Evolutionary conservation across 495 filamentous ascomycete species (phyloP).

Genomic region (Monascus purpureus): DNA sequence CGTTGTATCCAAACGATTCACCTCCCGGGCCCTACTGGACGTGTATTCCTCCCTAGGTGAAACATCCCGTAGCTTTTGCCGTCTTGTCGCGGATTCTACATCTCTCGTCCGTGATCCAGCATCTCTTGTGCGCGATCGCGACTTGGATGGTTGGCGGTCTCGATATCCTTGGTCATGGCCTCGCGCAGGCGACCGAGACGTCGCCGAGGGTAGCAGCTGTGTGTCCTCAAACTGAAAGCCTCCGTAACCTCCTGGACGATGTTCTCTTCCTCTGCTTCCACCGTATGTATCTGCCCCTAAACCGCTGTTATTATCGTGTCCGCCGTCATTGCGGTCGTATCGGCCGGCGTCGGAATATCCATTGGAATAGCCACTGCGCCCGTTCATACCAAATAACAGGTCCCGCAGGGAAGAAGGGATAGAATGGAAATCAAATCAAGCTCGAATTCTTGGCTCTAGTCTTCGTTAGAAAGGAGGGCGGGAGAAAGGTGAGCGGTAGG

Average conservation of each 20-base stretch:
- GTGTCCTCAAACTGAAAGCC: slow-evolving; percentile 27
- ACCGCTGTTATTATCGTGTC: slow-evolving; percentile 17
- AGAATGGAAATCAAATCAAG: neutral
- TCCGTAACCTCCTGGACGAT: slow-evolving; percentile 31
- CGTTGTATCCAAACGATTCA: slow-evolving; percentile 6
- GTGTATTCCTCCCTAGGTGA: slow-evolving; percentile 4
- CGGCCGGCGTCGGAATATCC: slow-evolving; percentile 28
- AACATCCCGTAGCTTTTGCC: neutral
- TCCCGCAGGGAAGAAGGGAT: neutral
- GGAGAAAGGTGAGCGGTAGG: too few species aligned
- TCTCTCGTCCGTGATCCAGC: slow-evolving; percentile 24
- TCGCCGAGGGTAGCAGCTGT: slow-evolving; percentile 14
- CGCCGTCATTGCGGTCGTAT: slow-evolving; percentile 24
- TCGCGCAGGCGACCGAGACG: slow-evolving; percentile 21
- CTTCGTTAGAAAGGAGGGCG: too few species aligned
- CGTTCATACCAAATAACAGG: slow-evolving; percentile 23
- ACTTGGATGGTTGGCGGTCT: slow-evolving; percentile 15
- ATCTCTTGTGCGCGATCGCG: slow-evolving; percentile 25
- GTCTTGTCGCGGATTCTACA: slow-evolving; percentile 13
- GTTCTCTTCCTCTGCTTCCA: slow-evolving; percentile 16
- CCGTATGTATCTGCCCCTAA: slow-evolving; percentile 21
- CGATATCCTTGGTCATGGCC: slow-evolving; percentile 21
- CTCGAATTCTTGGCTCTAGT: too few species aligned
- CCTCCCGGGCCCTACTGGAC: slow-evolving; percentile 12
- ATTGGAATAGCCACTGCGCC: slow-evolving; percentile 26